Percentiles rank a stretch among this genome's conserved stretches.
These are phyloP conservation scores for Bolboschoenus planiculmis DNA, from an alignment of 176 grass and related monocot species.

Conservation along the genomic window DNA sequence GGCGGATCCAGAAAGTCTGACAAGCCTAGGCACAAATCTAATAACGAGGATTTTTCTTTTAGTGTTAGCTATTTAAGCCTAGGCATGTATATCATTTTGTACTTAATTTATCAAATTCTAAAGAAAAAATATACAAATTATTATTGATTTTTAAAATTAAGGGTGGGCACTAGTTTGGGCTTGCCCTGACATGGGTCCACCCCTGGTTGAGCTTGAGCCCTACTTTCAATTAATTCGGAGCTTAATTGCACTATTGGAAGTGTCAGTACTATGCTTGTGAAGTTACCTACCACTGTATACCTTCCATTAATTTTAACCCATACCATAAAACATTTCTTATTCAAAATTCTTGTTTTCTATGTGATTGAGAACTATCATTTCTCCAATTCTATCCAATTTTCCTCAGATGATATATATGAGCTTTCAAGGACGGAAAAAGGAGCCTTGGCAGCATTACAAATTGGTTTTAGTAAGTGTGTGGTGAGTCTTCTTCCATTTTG, in stretches of 20 bases:
- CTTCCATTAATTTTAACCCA: not conserved
- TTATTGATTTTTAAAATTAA: too few species aligned
- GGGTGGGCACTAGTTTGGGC: too few species aligned
- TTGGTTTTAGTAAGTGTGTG: slow-evolving; percentile 75
- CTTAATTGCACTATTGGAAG: not conserved
- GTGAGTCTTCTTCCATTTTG: slow-evolving; percentile 32
- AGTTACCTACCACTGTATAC: not conserved
- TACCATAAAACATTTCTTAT: not conserved
- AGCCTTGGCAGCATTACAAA: slow-evolving; percentile 51
- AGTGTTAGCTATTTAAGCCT: too few species aligned
- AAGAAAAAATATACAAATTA: too few species aligned
- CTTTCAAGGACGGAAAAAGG: slow-evolving; percentile 48
- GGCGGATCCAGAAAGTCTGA: too few species aligned
- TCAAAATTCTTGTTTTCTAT: not conserved
- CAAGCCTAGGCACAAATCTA: too few species aligned
- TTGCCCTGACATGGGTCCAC: too few species aligned
- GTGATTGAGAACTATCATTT: not conserved
- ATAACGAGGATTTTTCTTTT: too few species aligned
- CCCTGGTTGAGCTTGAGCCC: too few species aligned
- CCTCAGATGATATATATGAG: slow-evolving; percentile 43
- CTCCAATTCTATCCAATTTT: not conserved
- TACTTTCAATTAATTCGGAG: not conserved
- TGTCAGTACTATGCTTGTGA: not conserved
- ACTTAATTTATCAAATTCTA: too few species aligned
- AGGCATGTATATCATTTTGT: too few species aligned